These are phyloP conservation scores for Nicotiana noctiflora DNA, from an alignment of 257 asterid genomes.

Conservation along the genomic window DNA sequence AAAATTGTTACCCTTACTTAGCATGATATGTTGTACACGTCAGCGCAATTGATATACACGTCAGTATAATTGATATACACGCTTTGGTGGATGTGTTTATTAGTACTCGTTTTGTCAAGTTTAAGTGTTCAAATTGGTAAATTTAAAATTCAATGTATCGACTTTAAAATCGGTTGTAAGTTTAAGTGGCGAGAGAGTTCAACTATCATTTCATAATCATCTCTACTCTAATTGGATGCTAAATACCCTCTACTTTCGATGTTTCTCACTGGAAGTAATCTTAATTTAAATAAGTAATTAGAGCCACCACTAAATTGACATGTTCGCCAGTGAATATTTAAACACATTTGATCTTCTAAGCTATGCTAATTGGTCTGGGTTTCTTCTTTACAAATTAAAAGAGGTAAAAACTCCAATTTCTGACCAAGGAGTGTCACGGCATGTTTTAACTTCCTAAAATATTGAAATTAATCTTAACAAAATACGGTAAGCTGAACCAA, in stretches of 20 bases:
- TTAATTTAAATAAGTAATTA: too few relatives aligned
- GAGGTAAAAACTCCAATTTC: not conserved
- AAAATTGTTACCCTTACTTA: too few relatives aligned
- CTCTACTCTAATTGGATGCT: not conserved
- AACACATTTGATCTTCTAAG: not conserved
- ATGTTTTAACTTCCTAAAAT: not conserved
- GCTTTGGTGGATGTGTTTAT: too few relatives aligned
- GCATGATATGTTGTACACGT: too few relatives aligned
- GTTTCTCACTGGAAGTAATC: not conserved
- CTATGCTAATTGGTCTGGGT: not conserved
- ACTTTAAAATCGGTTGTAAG: too few relatives aligned
- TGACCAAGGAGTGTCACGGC: not conserved
- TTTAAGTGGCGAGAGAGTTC: too few relatives aligned
- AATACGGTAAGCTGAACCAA: not conserved
- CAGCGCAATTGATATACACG: too few relatives aligned
- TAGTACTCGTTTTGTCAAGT: too few relatives aligned
- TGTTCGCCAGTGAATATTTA: not conserved
- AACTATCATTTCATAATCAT: not conserved
- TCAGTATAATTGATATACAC: too few relatives aligned
- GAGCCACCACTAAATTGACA: not conserved
- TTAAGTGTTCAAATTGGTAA: too few relatives aligned
- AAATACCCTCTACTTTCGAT: not conserved
- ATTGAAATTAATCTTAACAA: not conserved
- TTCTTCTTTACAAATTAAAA: not conserved
- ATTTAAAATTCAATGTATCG: too few relatives aligned